Evolutionary conservation across 208 protist species (phyloP).

Genomic region (Porcisia deanei): DNA sequence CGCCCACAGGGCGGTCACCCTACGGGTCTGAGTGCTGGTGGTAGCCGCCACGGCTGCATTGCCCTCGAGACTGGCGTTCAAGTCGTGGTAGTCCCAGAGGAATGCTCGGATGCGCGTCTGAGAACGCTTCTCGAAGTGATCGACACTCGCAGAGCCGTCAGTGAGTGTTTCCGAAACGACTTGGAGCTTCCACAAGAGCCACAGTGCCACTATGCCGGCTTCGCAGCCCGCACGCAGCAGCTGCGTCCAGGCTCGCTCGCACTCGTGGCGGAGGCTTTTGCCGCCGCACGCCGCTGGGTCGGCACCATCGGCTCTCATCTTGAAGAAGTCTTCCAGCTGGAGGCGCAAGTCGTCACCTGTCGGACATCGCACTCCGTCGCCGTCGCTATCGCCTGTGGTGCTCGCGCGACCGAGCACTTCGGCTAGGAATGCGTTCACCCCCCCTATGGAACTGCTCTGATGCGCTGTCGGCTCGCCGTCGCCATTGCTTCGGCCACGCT

Average conservation of each 20-base stretch:
- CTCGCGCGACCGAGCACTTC: neutral
- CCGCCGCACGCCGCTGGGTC: neutral
- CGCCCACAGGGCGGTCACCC: conserved; percentile 10
- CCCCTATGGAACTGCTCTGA: neutral
- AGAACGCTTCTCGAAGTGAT: neutral
- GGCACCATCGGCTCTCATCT: neutral
- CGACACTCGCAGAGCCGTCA: neutral
- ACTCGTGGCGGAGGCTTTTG: neutral
- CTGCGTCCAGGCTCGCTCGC: neutral
- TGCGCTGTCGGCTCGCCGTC: neutral
- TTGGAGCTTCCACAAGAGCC: conserved; percentile 32
- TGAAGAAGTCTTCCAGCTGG: conserved; percentile 20
- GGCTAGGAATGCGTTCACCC: conserved; percentile 5
- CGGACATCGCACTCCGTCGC: neutral
- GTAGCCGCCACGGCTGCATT: neutral
- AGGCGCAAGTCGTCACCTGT: neutral
- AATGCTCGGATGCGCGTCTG: neutral
- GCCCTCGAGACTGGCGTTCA: neutral
- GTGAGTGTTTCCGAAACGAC: neutral
- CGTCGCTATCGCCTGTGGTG: neutral
- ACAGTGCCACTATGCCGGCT: conserved; percentile 17
- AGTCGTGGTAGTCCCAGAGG: neutral
- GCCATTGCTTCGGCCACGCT: neutral
- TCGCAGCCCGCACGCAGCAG: neutral
- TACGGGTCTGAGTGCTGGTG: neutral